Evolutionary conservation across 139 green algal species (phyloP).

Genomic region (Axilococcus clingmanii): DNA sequence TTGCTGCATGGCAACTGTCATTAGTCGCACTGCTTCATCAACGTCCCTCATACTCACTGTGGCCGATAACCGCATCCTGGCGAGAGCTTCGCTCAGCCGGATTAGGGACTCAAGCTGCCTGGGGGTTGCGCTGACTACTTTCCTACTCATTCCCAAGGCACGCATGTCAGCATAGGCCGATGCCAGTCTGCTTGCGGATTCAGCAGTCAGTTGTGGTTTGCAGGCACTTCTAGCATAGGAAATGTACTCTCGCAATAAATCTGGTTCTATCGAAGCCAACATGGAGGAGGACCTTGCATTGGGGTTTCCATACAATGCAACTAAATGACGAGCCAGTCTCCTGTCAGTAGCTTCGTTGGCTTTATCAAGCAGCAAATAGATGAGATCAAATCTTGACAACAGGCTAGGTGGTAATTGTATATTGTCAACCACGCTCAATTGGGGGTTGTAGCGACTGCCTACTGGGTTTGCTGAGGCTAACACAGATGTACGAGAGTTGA

Average conservation of each 20-base stretch:
- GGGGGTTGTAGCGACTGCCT: slow-evolving; percentile 77
- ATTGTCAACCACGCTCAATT: slow-evolving; percentile 88
- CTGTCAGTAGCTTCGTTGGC: slow-evolving; percentile 70
- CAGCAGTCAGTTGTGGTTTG: slow-evolving; percentile 63
- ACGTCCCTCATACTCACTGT: slow-evolving; percentile 45
- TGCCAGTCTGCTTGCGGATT: slow-evolving; percentile 64
- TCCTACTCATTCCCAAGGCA: slow-evolving; percentile 40
- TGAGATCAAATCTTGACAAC: slow-evolving; percentile 89
- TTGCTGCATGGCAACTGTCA: slow-evolving; percentile 68
- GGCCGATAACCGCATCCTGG: slow-evolving; percentile 34
- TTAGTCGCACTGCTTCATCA: slow-evolving; percentile 60
- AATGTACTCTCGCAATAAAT: slow-evolving; percentile 82
- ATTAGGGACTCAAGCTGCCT: slow-evolving; percentile 96
- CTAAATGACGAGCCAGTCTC: slow-evolving; percentile 80
- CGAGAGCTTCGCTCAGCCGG: slow-evolving; percentile 74
- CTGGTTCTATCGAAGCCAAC: slow-evolving; percentile 33
- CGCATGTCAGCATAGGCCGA: slow-evolving; percentile 80
- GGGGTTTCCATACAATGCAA: slow-evolving; percentile 71
- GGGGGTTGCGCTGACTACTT: slow-evolving; percentile 81
- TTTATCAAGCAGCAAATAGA: slow-evolving; percentile 93
- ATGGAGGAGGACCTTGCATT: background rate
- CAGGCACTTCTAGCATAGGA: slow-evolving; percentile 65
- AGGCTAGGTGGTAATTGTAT: slow-evolving; percentile 94
- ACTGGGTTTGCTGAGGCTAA: slow-evolving; percentile 71
- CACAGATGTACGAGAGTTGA: slow-evolving; percentile 90